Conservation (phyloP, 179 eudicot genomes). For the Gypsophila paniculata region DNA sequence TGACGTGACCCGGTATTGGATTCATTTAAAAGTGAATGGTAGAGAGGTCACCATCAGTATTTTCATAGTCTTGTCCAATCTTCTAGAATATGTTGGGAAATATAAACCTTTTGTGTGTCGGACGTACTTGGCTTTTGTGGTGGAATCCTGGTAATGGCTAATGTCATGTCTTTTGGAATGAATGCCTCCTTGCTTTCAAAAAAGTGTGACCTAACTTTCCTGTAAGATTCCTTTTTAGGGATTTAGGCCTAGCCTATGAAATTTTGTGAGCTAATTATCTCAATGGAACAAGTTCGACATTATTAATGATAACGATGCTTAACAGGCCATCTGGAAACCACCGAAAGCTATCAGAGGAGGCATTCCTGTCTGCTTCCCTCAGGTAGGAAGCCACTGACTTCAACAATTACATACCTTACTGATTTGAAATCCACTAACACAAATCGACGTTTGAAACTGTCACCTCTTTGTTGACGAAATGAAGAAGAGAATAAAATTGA, state of each 20-base stretch:
- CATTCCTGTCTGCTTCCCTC: conserved; percentile 63
- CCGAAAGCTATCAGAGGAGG: conserved; percentile 70
- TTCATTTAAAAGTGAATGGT: conserved; percentile 11
- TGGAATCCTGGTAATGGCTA: conserved; percentile 4
- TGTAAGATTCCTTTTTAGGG: conserved; percentile 14
- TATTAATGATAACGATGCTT: conserved; percentile 14
- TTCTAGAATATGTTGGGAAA: not conserved
- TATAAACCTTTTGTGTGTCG: not conserved
- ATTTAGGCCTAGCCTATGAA: conserved; percentile 13
- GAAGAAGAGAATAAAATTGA: not conserved
- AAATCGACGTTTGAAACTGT: not conserved
- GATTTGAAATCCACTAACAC: not conserved
- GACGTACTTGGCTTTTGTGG: conserved; percentile 12
- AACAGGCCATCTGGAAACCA: conserved; percentile 61
- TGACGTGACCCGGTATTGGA: conserved; percentile 13
- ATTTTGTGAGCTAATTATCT: conserved; percentile 1
- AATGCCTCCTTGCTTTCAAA: conserved; percentile 24
- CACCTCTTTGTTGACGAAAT: too few species aligned
- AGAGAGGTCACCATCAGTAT: conserved; percentile 1
- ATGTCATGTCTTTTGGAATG: conserved; percentile 15
- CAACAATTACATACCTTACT: not conserved
- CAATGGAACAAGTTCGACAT: conserved; percentile 11
- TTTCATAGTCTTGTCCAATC: conserved; percentile 1
- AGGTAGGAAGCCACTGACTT: conserved; percentile 32
- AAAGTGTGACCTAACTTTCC: conserved; percentile 14